Conservation (phyloP, 1,284 basidiomycete genomes). For the Laetiporus sulphureus region DNA sequence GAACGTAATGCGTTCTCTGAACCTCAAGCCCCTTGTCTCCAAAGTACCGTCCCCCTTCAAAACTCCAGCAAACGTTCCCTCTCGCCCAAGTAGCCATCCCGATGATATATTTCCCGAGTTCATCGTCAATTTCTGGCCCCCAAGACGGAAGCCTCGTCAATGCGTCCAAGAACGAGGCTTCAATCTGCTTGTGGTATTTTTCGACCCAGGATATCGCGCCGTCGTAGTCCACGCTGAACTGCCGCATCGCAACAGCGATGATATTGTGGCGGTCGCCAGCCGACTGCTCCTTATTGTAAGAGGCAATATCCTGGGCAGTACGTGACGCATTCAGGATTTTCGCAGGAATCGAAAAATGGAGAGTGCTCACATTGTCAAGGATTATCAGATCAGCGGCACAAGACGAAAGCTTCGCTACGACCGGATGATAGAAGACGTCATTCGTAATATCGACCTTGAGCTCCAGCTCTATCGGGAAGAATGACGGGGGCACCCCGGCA, state of each 20-base stretch:
- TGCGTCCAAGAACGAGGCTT: slow-evolving; percentile 10
- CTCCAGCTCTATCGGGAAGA: slow-evolving; percentile 28
- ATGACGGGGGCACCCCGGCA: slow-evolving; percentile 25
- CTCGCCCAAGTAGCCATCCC: slow-evolving; percentile 23
- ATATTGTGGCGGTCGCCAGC: slow-evolving; percentile 30
- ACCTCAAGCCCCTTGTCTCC: slow-evolving; percentile 18
- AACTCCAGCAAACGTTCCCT: slow-evolving; percentile 23
- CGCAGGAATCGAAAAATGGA: not conserved
- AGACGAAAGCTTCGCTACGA: slow-evolving; percentile 22
- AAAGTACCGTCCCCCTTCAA: slow-evolving; percentile 26
- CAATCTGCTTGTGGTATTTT: slow-evolving; percentile 10
- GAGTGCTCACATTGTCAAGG: slow-evolving; percentile 29
- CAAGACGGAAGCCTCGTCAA: slow-evolving; percentile 16
- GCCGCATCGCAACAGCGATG: slow-evolving; percentile 26
- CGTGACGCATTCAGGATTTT: not conserved
- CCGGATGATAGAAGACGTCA: slow-evolving; percentile 26
- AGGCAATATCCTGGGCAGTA: slow-evolving; percentile 26
- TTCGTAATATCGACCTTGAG: slow-evolving; percentile 31
- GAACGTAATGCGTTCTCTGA: slow-evolving; percentile 11
- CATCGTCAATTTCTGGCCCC: slow-evolving; percentile 12
- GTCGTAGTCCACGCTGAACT: slow-evolving; percentile 16
- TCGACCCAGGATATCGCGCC: slow-evolving; percentile 15
- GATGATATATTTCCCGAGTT: slow-evolving; percentile 18
- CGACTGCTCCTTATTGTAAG: slow-evolving; percentile 32
- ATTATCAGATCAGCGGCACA: slow-evolving; percentile 15